Percentiles rank a stretch among this genome's conserved stretches.
phyloP scores from a whole-genome alignment of 768 basidiomycete genomes.

The Rhodosporidiobolus sp. region DNA sequence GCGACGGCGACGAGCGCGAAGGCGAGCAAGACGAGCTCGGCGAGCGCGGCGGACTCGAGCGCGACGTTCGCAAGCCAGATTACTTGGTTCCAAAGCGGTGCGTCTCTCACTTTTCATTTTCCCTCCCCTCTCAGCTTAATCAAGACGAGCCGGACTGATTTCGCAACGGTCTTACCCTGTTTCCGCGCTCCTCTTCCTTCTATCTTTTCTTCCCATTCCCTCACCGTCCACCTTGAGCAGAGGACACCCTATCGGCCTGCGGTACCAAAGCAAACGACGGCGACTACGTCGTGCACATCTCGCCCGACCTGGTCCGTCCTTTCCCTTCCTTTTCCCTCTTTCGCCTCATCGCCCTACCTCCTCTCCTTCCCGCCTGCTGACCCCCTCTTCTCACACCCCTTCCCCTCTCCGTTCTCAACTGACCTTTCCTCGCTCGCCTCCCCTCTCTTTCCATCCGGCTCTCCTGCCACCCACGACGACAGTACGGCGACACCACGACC shows the following conservation, averaged over 20 bases:
- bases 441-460: too few species aligned
- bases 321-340: not conserved
- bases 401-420: too few species aligned
- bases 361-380: not conserved
- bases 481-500: slow-evolving; percentile 9
- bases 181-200: too few species aligned
- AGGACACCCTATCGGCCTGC: not conserved
- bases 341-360: not conserved
- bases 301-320: slow-evolving; percentile 19
- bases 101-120: not conserved
- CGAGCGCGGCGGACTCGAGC: not conserved
- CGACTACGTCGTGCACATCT: slow-evolving; percentile 22
- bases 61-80: slow-evolving; percentile 23
- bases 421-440: not conserved
- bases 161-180: too few species aligned
- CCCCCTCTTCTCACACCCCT: not conserved
- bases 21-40: not conserved
- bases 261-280: slow-evolving; percentile 7
- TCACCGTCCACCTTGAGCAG: not conserved
- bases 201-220: not conserved
- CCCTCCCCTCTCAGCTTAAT: not conserved
- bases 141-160: too few species aligned
- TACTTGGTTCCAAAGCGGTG: slow-evolving; percentile 21
- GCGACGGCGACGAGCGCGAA: not conserved
- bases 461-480: too few species aligned